A percentile compares a stretch with the other conserved stretches of the same genome.
phyloP scores from a whole-genome alignment of 2,329 filamentous ascomycete genomes.

The Talaromyces atroroseus region DNA sequence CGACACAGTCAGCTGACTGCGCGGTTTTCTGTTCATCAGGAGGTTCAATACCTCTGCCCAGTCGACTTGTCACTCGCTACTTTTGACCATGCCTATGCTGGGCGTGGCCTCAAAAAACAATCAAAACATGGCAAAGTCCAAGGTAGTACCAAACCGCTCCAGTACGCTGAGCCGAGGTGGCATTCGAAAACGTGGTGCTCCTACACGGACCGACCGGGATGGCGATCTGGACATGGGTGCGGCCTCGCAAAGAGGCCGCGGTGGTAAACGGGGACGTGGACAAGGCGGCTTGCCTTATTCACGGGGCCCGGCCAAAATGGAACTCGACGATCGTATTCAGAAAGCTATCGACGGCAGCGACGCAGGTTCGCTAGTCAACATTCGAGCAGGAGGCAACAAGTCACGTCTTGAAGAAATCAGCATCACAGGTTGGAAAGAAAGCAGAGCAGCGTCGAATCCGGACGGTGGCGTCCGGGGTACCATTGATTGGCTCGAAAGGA shows the following conservation, averaged over 20 bases:
- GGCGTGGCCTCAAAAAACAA: slow-evolving; percentile 14
- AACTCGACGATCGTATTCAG: slow-evolving; percentile 22
- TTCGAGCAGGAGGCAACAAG: slow-evolving; percentile 32
- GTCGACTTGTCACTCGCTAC: background rate
- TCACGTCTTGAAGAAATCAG: slow-evolving; percentile 32
- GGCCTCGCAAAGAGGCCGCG: slow-evolving; percentile 26
- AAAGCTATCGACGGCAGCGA: slow-evolving; percentile 33
- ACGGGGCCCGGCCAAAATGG: slow-evolving; percentile 20
- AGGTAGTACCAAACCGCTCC: slow-evolving; percentile 24
- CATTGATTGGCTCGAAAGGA: slow-evolving; percentile 65
- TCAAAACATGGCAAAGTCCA: slow-evolving; percentile 29
- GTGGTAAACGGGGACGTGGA: slow-evolving; percentile 31
- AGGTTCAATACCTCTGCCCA: background rate
- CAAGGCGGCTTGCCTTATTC: slow-evolving; percentile 21
- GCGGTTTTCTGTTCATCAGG: background rate
- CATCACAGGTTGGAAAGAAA: slow-evolving; percentile 60
- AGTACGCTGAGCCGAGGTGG: slow-evolving; percentile 40
- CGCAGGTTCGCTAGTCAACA: slow-evolving; percentile 31
- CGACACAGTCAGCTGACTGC: background rate
- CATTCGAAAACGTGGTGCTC: slow-evolving; percentile 45
- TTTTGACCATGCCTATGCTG: slow-evolving; percentile 14
- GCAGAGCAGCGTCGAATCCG: slow-evolving; percentile 61
- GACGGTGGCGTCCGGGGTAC: slow-evolving; percentile 63
- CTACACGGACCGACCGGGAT: slow-evolving; percentile 50
- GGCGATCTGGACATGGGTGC: slow-evolving; percentile 56